Conservation (phyloP, 495 filamentous ascomycete species). For the Penicillium maclennaniae region DNA sequence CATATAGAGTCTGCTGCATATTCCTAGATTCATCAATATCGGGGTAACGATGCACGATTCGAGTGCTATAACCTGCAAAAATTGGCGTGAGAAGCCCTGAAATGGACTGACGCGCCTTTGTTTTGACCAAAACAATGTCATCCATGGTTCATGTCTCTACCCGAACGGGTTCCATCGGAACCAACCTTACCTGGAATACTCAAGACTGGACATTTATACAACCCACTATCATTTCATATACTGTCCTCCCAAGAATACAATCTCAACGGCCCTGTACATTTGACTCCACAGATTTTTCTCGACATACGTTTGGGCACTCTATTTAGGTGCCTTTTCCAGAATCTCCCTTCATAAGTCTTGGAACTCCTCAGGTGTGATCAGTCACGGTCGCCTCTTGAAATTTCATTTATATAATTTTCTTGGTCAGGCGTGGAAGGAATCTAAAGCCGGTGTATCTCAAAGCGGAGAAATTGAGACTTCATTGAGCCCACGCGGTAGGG, state of each 20-base stretch:
- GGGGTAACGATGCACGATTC: neutral
- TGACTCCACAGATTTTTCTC: no score
- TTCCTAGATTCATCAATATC: neutral
- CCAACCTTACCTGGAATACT: neutral
- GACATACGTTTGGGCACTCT: no score
- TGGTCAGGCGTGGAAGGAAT: no score
- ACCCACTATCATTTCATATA: no score
- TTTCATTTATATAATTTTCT: no score
- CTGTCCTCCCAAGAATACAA: no score
- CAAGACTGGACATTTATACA: neutral
- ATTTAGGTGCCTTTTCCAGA: no score
- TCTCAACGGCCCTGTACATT: no score
- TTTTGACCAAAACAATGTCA: constrained; percentile 18
- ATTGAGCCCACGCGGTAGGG: neutral
- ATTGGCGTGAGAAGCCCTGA: neutral
- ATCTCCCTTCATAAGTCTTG: no score
- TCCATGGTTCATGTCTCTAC: constrained; percentile 16
- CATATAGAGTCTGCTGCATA: neutral
- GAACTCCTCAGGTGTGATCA: no score
- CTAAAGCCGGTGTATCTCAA: no score
- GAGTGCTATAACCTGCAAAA: neutral
- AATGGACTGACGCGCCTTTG: neutral
- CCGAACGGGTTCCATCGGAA: constrained; percentile 3
- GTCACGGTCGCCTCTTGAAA: no score
- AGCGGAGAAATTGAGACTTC: neutral